These are phyloP conservation scores for Fusarium graminum DNA, from an alignment of 2,329 filamentous ascomycete species.

Conservation along the genomic window DNA sequence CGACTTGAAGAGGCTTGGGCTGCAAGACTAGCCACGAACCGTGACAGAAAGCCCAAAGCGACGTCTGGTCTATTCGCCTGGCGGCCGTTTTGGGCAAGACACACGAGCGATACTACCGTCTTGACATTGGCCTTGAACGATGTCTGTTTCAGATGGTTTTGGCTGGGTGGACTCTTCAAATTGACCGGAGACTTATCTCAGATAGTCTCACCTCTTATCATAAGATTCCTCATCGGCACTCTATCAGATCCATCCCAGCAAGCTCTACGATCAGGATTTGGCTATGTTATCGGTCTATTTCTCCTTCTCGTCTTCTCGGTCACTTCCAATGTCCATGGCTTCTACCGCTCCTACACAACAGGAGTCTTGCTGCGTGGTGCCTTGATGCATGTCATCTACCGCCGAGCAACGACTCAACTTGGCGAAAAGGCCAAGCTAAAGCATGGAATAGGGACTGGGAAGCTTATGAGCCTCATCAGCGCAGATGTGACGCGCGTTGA, in stretches of 20 bases:
- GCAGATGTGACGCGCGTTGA: slow-evolving; percentile 52
- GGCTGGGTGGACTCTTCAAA: slow-evolving; percentile 49
- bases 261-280: slow-evolving; percentile 21
- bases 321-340: slow-evolving; percentile 31
- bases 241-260: slow-evolving; percentile 26
- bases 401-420: slow-evolving; percentile 26
- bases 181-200: slow-evolving; percentile 45
- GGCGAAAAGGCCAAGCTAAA: slow-evolving; percentile 37
- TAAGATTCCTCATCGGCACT: slow-evolving; percentile 29
- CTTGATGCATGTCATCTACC: slow-evolving; percentile 36
- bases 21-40: slow-evolving; percentile 3
- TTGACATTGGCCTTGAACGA: slow-evolving; percentile 50
- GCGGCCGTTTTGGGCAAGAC: slow-evolving; percentile 48
- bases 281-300: slow-evolving; percentile 21
- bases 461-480: slow-evolving; percentile 52
- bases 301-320: slow-evolving; percentile 28
- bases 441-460: slow-evolving; percentile 43
- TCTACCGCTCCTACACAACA: slow-evolving; percentile 27
- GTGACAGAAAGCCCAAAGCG: neutral
- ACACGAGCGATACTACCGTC: slow-evolving; percentile 45
- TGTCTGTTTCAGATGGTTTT: slow-evolving; percentile 51
- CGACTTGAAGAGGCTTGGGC: slow-evolving; percentile 32
- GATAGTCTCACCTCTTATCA: slow-evolving; percentile 29
- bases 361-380: slow-evolving; percentile 21
- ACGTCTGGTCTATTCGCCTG: neutral